Percentiles rank a stretch among this genome's conserved stretches.
phyloP scores from a whole-genome alignment of 2,329 filamentous ascomycete species.

The Aphanoascus verrucosus region DNA sequence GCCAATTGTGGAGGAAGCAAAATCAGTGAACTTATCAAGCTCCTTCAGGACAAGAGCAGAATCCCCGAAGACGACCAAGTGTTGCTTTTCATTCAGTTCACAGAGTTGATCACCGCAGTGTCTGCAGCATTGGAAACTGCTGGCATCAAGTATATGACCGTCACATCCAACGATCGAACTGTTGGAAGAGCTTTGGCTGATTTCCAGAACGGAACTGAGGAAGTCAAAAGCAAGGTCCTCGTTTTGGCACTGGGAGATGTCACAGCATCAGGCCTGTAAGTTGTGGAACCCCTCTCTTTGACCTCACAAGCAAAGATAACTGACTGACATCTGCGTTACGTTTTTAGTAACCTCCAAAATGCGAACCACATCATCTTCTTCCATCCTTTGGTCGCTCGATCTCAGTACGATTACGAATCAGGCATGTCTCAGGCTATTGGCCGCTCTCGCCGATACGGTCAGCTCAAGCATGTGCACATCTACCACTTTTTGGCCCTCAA shows the following conservation, averaged over 20 bases:
- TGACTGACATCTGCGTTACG: constrained; percentile 1
- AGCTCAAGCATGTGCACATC: constrained; percentile 47
- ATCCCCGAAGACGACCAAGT: constrained; percentile 40
- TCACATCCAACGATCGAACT: constrained; percentile 26
- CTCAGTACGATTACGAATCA: constrained; percentile 45
- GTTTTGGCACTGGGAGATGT: constrained; percentile 48
- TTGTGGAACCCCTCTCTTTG: constrained; percentile 13
- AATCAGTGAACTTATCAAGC: constrained; percentile 35
- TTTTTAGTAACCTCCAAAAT: constrained; percentile 47
- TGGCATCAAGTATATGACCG: constrained; percentile 26
- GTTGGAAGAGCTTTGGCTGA: constrained; percentile 28
- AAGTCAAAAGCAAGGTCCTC: constrained; percentile 39
- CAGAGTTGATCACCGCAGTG: constrained; percentile 34
- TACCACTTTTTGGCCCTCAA: constrained; percentile 40
- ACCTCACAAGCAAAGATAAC: background rate
- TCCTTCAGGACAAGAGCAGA: constrained; percentile 29
- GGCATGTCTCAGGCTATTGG: constrained; percentile 55
- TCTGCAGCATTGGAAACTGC: constrained; percentile 23
- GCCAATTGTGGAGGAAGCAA: constrained; percentile 37
- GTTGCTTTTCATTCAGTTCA: constrained; percentile 47
- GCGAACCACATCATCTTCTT: constrained; percentile 58
- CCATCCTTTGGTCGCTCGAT: constrained; percentile 42
- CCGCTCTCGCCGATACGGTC: constrained; percentile 48
- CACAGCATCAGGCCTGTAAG: constrained; percentile 51
- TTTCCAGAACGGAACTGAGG: constrained; percentile 33